A percentile compares a stretch with the other conserved stretches of the same genome.
Evolutionary conservation across 2,329 filamentous ascomycete genomes (phyloP).

Genomic region (Teratosphaeriaceae sp.): DNA sequence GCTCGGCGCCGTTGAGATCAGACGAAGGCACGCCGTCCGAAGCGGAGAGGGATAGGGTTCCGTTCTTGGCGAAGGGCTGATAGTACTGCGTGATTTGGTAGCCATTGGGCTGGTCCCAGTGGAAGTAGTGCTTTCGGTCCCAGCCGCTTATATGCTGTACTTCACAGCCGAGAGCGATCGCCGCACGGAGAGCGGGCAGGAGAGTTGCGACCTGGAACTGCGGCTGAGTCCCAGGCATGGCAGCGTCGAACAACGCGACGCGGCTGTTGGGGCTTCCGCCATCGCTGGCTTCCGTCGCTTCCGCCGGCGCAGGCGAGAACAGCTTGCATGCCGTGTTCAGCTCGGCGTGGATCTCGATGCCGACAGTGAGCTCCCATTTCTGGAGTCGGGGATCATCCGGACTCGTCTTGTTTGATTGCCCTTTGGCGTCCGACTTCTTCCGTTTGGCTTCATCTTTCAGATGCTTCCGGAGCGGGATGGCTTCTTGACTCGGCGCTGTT

Average conservation of each 20-base stretch:
- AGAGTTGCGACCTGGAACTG: constrained; percentile 75
- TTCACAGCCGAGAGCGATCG: constrained; percentile 73
- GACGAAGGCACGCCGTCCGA: constrained; percentile 76
- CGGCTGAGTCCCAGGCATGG: constrained; percentile 84
- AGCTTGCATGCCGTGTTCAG: constrained; percentile 84
- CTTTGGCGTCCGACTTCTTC: too few species aligned
- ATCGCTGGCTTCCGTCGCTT: constrained; percentile 10
- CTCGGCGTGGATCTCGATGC: constrained; percentile 96
- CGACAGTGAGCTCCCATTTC: constrained; percentile 89
- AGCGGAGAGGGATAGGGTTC: constrained; percentile 60
- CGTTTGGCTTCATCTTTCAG: constrained; percentile 31
- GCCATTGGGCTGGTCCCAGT: constrained; percentile 93
- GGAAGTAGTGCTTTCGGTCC: constrained; percentile 98
- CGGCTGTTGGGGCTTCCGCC: constrained; percentile 56
- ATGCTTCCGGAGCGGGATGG: constrained; percentile 33
- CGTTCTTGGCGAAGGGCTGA: constrained; percentile 59
- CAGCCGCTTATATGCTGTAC: constrained; percentile 75
- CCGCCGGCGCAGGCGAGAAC: constrained; percentile 55
- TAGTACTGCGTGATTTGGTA: constrained; percentile 99
- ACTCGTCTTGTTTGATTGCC: constrained; percentile 9
- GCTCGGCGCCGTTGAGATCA: constrained; percentile 58
- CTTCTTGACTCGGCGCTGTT: constrained; percentile 13
- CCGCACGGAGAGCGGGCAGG: constrained; percentile 87
- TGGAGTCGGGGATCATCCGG: constrained; percentile 25
- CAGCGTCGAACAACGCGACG: constrained; percentile 80